Base-by-base conservation (phyloP, 2,329 filamentous ascomycete species). In the Pseudogymnoascus sp. region DNA sequence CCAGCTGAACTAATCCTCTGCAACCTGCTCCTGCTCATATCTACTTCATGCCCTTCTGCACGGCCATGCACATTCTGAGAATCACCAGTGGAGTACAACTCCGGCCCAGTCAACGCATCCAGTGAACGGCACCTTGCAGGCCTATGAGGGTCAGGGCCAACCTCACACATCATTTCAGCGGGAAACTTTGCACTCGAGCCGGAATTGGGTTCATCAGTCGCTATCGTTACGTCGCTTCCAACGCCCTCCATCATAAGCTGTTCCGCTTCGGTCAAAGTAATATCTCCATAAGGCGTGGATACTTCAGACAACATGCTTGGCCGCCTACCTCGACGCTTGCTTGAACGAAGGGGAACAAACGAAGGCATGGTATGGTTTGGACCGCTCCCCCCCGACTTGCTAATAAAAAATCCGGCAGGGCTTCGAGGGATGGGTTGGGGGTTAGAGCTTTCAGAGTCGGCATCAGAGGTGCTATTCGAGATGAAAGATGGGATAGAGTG, bases 301-400 rank as follows among this genome's bases (percentile, higher is more conserved):
- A 72, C 65, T 61, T 72, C 71, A 1, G 71, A 72, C 7, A 72
- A 66, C 64, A 66, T 63, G 51, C 69, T 71, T 42, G 62, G 68
- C n/a, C 70, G 66, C 60, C 67, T 45, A 1, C 66, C 39, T 23
- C 64, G 36, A 16, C 36, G 66, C 5, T 42, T 59, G 16, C 21
- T 64, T 59, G 63, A 65, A 26, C 47, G 62, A 1, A 67, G 60
- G 1, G 64, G 67, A 37, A 64, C 66, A 16, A 66, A 66, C 12
- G 65, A 23, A 23, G 64, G 36, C 16, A 36, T 39, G 5, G 63
- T 47, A 34, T 57, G 47, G 26, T 34, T 57, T 11, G 26, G 26
- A 6, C 47, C 47, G n/a, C 10, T 18, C 16, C 26, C 26, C 34
- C 7, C 26, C 18, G 26, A 8, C 18, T 57, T 57, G 4, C 26